These are phyloP conservation scores for Spiraea crenata DNA, from an alignment of 331 rosid species.

Conservation along the genomic window DNA sequence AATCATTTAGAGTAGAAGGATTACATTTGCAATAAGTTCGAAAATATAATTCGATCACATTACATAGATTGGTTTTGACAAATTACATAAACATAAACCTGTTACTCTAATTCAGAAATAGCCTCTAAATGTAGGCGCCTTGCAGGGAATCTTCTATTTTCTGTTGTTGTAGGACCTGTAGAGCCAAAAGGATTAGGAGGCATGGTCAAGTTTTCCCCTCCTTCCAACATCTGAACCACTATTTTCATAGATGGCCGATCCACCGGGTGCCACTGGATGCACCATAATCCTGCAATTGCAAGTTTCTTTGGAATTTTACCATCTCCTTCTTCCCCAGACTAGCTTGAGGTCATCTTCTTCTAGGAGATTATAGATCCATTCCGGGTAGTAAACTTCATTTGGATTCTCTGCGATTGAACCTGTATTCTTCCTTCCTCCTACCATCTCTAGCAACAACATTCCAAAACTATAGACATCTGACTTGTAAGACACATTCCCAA, in stretches of 20 bases:
- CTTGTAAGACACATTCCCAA: too few relatives aligned
- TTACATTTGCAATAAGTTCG: too few relatives aligned
- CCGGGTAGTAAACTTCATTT: not conserved
- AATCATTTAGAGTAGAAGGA: too few relatives aligned
- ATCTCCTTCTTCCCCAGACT: not conserved
- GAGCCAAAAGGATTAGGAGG: conserved; percentile 15
- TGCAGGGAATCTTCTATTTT: not conserved
- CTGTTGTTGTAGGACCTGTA: not conserved
- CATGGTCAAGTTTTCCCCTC: not conserved
- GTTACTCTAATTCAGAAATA: conserved; percentile 16
- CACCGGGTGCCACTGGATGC: conserved; percentile 14
- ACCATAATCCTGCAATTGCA: conserved; percentile 10
- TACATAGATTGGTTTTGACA: too few relatives aligned
- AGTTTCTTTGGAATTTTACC: not conserved
- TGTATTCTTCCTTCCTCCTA: too few relatives aligned
- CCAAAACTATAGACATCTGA: too few relatives aligned
- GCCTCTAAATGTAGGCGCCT: not conserved
- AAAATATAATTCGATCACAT: too few relatives aligned
- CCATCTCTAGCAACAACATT: too few relatives aligned
- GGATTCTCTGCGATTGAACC: not conserved
- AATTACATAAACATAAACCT: too few relatives aligned
- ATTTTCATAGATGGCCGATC: conserved; percentile 9
- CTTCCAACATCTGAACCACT: conserved; percentile 16
- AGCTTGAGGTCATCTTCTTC: not conserved
- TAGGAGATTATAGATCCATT: conserved; percentile 17